Base-by-base conservation (phyloP, 2,329 filamentous ascomycete species). In the Colletotrichum sp. region DNA sequence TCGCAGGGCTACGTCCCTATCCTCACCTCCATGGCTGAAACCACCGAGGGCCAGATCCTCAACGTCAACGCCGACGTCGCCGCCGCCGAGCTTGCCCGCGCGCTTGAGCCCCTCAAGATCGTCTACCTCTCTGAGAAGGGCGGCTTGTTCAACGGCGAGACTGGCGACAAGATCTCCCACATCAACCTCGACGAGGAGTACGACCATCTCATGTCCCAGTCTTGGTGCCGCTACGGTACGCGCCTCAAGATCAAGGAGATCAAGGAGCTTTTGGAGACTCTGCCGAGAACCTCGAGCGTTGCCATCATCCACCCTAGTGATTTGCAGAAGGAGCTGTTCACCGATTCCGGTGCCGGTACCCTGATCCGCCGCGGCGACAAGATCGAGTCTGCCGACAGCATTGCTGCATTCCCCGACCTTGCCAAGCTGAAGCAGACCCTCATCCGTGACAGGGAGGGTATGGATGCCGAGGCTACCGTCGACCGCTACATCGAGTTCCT, bases 101-200 rank as follows among this genome's bases (percentile, higher is more conserved):
- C 94, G 72, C 89, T 99, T 70, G 93, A 98, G 86, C 97, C 97
- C 30, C 88, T 98, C 81, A 99, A 99, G 92, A 96, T 98, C 77
- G 96, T 99, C 76, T 99, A 98, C 84, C 90, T 98, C n/a, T 97
- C 96, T 7, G 97, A 99, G 88, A 98, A 98, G 90, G 97, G 97
- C 66, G 97, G 96, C 9, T 88, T 99, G 39, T 98, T 98, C 86
- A 95, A 98, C 83, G 96, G 96, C 75, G 95, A 98, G 78, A 95
- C 93, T n/a, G 94, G 94, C 75, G 94, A 96, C 88, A 98, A 98
- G 88, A 98, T 98, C 82, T 98, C 96, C 8, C 95, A 94, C 75
- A 98, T 98, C 87, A 98, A 98, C 87, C 89, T 99, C 74, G 97
- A 99, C 83, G 96, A 98, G 86, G 97, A 99, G 87, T 98, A 95